A percentile compares a stretch with the other conserved stretches of the same genome.
phyloP scores from a whole-genome alignment of 2,329 filamentous ascomycete genomes.

The Penicillium frequentans region DNA sequence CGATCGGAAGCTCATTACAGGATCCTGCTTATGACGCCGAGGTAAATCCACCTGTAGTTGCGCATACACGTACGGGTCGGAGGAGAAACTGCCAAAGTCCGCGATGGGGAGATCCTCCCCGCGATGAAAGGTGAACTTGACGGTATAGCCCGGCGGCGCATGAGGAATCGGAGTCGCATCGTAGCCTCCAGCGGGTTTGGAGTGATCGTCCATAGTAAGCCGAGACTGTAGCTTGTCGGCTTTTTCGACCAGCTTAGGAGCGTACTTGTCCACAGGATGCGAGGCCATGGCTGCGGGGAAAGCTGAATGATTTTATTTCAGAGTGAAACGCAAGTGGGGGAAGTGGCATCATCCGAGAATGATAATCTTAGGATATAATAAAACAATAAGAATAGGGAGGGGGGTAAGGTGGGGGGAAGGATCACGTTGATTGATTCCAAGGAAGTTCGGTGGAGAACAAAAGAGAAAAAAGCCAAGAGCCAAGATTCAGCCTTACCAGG shows the following conservation, averaged over 20 bases:
- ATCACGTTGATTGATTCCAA: background rate
- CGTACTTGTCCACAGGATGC: background rate
- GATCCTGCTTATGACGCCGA: slow-evolving; percentile 82
- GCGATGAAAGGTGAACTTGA: slow-evolving; percentile 80
- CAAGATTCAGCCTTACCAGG: slow-evolving; percentile 26
- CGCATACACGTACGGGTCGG: slow-evolving; percentile 79
- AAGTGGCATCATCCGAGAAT: slow-evolving; percentile 1
- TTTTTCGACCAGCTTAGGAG: slow-evolving; percentile 37
- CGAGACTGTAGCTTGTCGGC: slow-evolving; percentile 41
- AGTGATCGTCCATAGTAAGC: slow-evolving; percentile 23
- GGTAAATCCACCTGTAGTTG: slow-evolving; percentile 72
- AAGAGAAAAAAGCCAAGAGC: slow-evolving; percentile 3
- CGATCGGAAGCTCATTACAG: slow-evolving; percentile 71
- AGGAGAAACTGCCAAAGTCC: slow-evolving; percentile 73
- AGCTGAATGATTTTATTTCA: background rate
- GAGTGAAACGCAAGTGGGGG: background rate
- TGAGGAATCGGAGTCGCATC: slow-evolving; percentile 75
- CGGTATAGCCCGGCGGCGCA: slow-evolving; percentile 74
- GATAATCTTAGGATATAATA: background rate
- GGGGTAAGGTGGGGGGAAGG: background rate
- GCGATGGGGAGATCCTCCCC: slow-evolving; percentile 79
- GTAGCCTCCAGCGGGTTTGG: slow-evolving; percentile 70
- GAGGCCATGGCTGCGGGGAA: slow-evolving; percentile 7
- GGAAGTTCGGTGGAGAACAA: background rate
- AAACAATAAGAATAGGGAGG: background rate